These are phyloP conservation scores for Scedosporium dehoogii DNA, from an alignment of 2,329 filamentous ascomycete species.

Conservation along the genomic window DNA sequence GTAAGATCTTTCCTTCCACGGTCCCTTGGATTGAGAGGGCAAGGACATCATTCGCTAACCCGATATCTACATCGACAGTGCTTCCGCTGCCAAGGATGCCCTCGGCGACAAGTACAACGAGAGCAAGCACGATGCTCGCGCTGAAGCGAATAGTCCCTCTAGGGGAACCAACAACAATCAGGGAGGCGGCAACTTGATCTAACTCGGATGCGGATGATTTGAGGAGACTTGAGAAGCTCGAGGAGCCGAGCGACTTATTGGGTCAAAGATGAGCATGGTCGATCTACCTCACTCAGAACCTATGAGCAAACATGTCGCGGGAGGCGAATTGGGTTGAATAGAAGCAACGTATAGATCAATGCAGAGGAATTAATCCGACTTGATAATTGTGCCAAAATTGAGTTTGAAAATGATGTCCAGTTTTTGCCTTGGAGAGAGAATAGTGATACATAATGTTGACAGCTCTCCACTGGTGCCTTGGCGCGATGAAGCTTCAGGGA, in stretches of 20 bases:
- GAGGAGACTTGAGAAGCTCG: not conserved
- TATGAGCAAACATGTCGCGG: not conserved
- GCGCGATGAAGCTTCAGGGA: not conserved
- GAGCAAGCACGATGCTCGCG: slow-evolving; percentile 28
- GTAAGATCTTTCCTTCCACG: slow-evolving; percentile 21
- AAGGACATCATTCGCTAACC: not conserved
- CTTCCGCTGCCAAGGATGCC: slow-evolving; percentile 38
- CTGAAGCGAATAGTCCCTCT: slow-evolving; percentile 29
- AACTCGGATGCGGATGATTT: not conserved
- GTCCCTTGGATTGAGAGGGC: not conserved
- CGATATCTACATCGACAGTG: slow-evolving; percentile 17
- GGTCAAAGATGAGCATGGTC: not conserved
- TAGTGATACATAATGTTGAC: not conserved
- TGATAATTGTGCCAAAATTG: not conserved
- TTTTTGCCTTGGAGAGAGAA: not conserved
- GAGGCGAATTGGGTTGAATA: no score
- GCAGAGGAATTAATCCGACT: not conserved
- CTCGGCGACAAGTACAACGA: slow-evolving; percentile 37
- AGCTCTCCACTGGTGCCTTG: no score
- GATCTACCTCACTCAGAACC: not conserved
- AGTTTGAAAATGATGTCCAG: not conserved
- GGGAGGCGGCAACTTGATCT: not conserved
- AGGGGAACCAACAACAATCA: slow-evolving; percentile 8
- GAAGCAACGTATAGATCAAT: not conserved
- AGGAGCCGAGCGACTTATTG: not conserved